Conservation (phyloP, 1,284 basidiomycete genomes). For the Puccinia horiana region DNA sequence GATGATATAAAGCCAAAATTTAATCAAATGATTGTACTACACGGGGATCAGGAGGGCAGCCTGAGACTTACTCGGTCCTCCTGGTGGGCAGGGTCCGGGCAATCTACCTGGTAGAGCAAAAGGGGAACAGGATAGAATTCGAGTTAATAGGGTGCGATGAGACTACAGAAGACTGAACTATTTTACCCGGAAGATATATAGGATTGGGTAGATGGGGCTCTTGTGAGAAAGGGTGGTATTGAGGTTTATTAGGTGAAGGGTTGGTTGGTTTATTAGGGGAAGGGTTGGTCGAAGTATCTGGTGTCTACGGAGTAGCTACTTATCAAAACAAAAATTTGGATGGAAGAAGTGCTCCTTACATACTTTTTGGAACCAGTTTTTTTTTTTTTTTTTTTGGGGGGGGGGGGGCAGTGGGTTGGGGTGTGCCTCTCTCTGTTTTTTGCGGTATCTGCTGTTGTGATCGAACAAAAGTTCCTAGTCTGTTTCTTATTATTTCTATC, state of each 20-base stretch:
- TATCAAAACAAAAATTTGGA: too few species aligned
- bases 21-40: not conserved
- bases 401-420: too few species aligned
- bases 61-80: not conserved
- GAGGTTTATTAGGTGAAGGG: not conserved
- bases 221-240: not conserved
- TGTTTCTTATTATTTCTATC: not conserved
- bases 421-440: not conserved
- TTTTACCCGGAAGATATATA: not conserved
- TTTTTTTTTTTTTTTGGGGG: too few species aligned
- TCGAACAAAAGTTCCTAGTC: not conserved
- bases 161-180: too few species aligned
- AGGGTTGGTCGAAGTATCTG: too few species aligned
- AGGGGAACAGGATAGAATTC: not conserved
- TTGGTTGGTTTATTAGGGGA: not conserved
- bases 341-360: too few species aligned
- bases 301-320: too few species aligned
- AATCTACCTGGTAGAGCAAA: not conserved
- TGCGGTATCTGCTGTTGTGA: not conserved
- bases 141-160: too few species aligned
- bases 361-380: too few species aligned
- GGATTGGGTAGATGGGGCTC: not conserved
- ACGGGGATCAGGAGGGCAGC: not conserved
- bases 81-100: not conserved
- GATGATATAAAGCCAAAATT: not conserved